Conservation (phyloP, 495 filamentous ascomycete genomes). For the Lasiosphaeria miniovina region DNA sequence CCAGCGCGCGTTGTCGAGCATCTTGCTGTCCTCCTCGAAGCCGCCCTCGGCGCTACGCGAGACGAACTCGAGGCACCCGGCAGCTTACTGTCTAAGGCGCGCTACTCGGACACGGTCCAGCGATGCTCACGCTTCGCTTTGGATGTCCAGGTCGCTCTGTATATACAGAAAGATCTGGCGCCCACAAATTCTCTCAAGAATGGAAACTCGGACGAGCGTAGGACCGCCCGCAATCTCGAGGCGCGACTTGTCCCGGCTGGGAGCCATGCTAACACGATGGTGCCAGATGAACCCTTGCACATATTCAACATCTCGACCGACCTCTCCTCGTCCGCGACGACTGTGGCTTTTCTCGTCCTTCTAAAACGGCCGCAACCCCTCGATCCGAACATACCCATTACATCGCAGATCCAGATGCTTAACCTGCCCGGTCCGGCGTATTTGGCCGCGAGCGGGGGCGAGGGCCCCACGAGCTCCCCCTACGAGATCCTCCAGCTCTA, state of each 20-base stretch:
- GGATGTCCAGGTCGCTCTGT: conserved; percentile 81
- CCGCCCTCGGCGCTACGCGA: conserved; percentile 79
- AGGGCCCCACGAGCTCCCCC: conserved; percentile 70
- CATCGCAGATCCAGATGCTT: conserved; percentile 83
- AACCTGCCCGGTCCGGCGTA: conserved; percentile 79
- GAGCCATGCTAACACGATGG: conserved; percentile 6
- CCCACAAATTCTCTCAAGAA: conserved; percentile 37
- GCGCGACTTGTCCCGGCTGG: background rate
- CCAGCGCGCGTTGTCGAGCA: conserved; percentile 67
- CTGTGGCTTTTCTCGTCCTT: conserved; percentile 79
- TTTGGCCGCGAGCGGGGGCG: conserved; percentile 57
- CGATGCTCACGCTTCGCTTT: conserved; percentile 86
- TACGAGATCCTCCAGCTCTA: conserved; percentile 87
- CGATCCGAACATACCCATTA: conserved; percentile 72
- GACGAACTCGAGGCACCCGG: conserved; percentile 75
- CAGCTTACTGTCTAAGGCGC: conserved; percentile 73
- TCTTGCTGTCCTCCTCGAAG: conserved; percentile 71
- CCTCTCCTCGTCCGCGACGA: conserved; percentile 72
- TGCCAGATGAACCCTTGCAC: conserved; percentile 47
- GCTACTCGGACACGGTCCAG: conserved; percentile 73
- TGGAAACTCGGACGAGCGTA: conserved; percentile 31
- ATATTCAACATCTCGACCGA: conserved; percentile 77
- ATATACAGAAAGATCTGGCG: conserved; percentile 80
- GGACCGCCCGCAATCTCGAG: background rate
- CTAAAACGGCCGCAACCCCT: conserved; percentile 86